Conservation (phyloP, 352 stramenopile genomes). For the Pythium folliculosum region DNA sequence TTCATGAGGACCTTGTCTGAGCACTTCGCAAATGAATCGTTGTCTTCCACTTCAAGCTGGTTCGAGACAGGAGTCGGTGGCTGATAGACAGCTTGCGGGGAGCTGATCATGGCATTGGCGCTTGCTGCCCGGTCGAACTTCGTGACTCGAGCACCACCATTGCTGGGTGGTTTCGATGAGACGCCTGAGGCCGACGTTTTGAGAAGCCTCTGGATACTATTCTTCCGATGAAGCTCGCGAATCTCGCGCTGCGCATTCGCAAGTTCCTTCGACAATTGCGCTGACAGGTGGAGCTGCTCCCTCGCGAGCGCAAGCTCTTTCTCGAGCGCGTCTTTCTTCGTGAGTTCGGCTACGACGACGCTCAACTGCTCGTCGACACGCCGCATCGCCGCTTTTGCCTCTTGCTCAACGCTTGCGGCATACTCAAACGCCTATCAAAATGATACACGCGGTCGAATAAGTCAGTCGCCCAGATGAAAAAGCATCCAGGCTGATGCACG, state of each 20-base stretch:
- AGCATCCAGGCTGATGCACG: too few relatives aligned
- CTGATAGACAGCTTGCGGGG: not conserved
- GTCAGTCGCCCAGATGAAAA: not conserved
- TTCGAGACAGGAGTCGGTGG: not conserved
- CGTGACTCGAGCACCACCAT: not conserved
- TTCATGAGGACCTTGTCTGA: constrained; percentile 64
- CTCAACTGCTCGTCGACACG: constrained; percentile 54
- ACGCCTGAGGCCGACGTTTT: constrained; percentile 24
- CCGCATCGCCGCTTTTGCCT: constrained; percentile 42
- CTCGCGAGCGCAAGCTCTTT: constrained; percentile 56
- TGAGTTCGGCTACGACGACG: constrained; percentile 56
- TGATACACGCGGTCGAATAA: not conserved
- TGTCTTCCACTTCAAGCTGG: constrained; percentile 3
- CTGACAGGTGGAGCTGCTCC: constrained; percentile 54
- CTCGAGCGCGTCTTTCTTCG: constrained; percentile 75
- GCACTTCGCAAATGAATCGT: constrained; percentile 35
- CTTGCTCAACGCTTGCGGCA: constrained; percentile 49
- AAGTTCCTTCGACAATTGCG: constrained; percentile 66
- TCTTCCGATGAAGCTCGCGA: constrained; percentile 63
- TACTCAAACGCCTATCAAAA: constrained; percentile 55
- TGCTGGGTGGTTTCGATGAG: constrained; percentile 8
- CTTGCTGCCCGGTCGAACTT: constrained; percentile 12
- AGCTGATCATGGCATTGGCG: not conserved
- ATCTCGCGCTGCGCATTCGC: constrained; percentile 73
- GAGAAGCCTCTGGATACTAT: constrained; percentile 71